Evolutionary conservation across 129 eudicot species (phyloP), one percentile per base, ranked within the genome.

Genomic region (Mikania micrantha): DNA sequence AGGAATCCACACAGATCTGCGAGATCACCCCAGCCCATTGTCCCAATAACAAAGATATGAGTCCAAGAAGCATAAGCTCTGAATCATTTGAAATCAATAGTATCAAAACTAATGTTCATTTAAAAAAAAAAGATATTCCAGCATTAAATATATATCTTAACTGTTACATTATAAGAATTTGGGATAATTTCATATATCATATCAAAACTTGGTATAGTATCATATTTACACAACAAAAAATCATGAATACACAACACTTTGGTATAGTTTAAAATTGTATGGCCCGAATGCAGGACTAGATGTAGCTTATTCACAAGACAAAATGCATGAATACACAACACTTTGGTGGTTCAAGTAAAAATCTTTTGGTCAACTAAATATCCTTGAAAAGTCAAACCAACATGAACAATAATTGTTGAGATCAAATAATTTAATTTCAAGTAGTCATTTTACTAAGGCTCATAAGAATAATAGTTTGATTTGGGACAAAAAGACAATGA

Each of bases 41-140:
- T 41, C 99, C 97, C 84, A 94, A 49, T 74, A 94, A 81, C 83
- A 94, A 75, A 11, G 99, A 94, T 81, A 94, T 90, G 25, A 94
- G 90, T 68, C 99, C 99, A 47, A 94, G 99, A 74, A 94, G 93
- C 99, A 94, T 94, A 79, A 94, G 70, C 78, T 94, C 99, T 94
- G 91, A 29, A 27, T 25, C 44, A 58, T 22, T 31, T 39, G 45
- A 36, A 47, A 68, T 10, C 52, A 45, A 58, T 11, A 29, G 2
- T 49, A 20, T 28, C 11, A 3, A 40, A 7, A 20, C 56, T 54
- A 39, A 13, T 7, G 42, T 21, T 60, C 31, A 9, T 24, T 70
- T 7, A n/a, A 50, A 60, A 13, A n/a, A 50, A 60, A 35, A 4
- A 22, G 12, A 63, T 60, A 60, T 15, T n/a, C 1, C 20, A 3